Evolutionary conservation across 2,329 filamentous ascomycete species (phyloP).

Genomic region (Neonectria sp.): DNA sequence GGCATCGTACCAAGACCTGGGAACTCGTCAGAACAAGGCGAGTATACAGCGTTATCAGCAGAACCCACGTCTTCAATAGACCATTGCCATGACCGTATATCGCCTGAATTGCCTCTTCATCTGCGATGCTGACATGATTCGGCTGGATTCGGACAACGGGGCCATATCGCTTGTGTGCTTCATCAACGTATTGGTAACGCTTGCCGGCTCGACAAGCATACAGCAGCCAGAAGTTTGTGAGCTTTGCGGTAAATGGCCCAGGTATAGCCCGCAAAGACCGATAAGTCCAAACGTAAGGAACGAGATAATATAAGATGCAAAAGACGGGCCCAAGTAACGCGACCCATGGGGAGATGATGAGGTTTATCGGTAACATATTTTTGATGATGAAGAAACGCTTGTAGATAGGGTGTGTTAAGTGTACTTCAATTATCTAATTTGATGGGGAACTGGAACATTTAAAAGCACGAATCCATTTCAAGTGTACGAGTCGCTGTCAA

Average conservation of each 20-base stretch:
- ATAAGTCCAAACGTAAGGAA: conserved; percentile 1
- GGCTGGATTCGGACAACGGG: conserved; percentile 86
- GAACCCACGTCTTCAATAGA: conserved; percentile 76
- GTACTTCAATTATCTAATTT: neutral
- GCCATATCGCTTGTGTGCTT: conserved; percentile 81
- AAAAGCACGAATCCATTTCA: neutral
- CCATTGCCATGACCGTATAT: conserved; percentile 88
- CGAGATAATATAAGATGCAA: neutral
- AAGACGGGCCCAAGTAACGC: neutral
- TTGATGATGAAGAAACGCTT: neutral
- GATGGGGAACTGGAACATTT: neutral
- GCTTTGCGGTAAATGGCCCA: conserved; percentile 73
- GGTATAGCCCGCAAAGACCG: conserved; percentile 59
- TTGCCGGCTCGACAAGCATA: conserved; percentile 74
- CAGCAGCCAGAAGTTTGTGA: conserved; percentile 87
- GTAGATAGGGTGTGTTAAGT: neutral
- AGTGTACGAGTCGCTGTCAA: neutral
- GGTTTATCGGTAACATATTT: neutral
- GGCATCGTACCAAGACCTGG: conserved; percentile 80
- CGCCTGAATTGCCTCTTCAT: conserved; percentile 79
- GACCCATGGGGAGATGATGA: conserved; percentile 1
- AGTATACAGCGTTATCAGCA: neutral
- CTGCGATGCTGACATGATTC: conserved; percentile 85
- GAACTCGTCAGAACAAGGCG: neutral
- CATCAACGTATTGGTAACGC: conserved; percentile 75